These are phyloP conservation scores for Lithospermum erythrorhizon DNA, from an alignment of 257 asterid genomes.

Conservation along the genomic window DNA sequence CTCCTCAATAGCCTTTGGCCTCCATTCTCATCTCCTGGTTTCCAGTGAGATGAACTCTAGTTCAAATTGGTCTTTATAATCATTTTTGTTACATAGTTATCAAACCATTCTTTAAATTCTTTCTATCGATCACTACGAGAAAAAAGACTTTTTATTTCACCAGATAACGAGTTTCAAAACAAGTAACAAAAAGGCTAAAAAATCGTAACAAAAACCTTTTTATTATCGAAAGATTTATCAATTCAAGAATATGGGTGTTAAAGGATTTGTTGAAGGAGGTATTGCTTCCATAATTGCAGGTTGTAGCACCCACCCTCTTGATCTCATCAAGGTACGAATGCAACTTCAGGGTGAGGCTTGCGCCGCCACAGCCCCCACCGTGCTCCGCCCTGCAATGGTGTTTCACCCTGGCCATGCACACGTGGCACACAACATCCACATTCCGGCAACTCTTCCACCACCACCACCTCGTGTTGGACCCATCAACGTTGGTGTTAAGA, in stretches of 20 bases:
- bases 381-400: background rate
- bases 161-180: no score
- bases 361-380: slow-evolving; percentile 1
- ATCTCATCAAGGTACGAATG: slow-evolving; percentile 66
- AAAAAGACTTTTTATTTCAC: no score
- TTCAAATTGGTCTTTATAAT: slow-evolving; percentile 33
- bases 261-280: slow-evolving; percentile 75
- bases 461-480: slow-evolving; percentile 29
- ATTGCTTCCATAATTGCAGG: slow-evolving; percentile 67
- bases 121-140: no score
- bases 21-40: slow-evolving; percentile 73
- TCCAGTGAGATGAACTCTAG: slow-evolving; percentile 70
- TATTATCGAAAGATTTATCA: background rate
- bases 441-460: slow-evolving; percentile 16
- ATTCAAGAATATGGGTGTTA: slow-evolving; percentile 35
- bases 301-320: slow-evolving; percentile 59
- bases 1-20: slow-evolving; percentile 44
- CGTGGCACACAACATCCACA: slow-evolving; percentile 13
- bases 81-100: slow-evolving; percentile 25
- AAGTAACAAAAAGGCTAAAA: no score
- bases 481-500: slow-evolving; percentile 47
- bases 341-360: slow-evolving; percentile 61
- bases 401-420: slow-evolving; percentile 13
- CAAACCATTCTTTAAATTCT: background rate
- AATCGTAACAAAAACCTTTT: no score